Evolutionary conservation across 2,329 filamentous ascomycete species (phyloP).

Genomic region (Ceratocystis albifundus): DNA sequence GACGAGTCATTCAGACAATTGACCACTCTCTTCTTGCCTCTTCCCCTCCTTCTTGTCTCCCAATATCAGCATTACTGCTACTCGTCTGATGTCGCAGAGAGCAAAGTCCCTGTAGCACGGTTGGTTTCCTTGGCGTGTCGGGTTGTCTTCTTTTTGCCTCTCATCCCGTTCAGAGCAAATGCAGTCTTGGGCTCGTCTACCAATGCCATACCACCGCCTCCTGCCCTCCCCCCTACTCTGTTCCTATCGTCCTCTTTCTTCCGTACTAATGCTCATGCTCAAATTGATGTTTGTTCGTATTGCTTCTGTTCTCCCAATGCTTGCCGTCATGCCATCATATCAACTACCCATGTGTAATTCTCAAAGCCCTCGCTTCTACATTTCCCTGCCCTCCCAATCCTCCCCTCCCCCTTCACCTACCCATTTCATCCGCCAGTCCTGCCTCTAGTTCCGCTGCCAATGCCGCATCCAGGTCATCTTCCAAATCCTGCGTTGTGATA

Average conservation of each 20-base stretch:
- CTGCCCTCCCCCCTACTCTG: too few species aligned
- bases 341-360: background rate
- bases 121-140: background rate
- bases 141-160: background rate
- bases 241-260: too few species aligned
- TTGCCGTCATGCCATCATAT: background rate
- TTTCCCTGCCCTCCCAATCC: background rate
- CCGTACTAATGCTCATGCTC: background rate
- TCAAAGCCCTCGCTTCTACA: background rate
- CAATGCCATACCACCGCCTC: background rate
- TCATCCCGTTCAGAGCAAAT: background rate
- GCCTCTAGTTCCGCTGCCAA: conserved; percentile 49
- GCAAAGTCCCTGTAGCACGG: background rate
- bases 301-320: background rate
- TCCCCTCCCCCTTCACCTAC: background rate
- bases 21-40: background rate
- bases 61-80: background rate
- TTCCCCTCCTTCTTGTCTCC: background rate
- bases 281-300: background rate
- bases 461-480: conserved; percentile 51
- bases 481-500: conserved; percentile 28
- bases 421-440: conserved; percentile 22
- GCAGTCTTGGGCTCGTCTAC: too few species aligned
- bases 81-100: conserved; percentile 9
- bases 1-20: background rate